phyloP scores from a whole-genome alignment of 805 yeast genomes.

The Yarrowia sp. region DNA sequence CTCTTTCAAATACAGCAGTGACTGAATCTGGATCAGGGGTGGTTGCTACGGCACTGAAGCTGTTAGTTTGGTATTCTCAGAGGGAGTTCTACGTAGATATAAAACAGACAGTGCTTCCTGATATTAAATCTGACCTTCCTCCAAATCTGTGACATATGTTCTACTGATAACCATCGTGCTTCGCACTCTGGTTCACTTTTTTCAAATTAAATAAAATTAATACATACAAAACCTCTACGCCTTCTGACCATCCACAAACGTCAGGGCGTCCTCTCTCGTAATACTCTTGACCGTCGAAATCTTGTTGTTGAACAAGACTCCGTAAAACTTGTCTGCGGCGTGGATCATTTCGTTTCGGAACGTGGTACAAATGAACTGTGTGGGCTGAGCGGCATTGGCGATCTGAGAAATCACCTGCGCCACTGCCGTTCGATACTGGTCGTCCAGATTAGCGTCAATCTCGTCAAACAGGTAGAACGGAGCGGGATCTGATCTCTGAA shows the following conservation, averaged over 20 bases:
- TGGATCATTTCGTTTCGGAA: slow-evolving; percentile 90
- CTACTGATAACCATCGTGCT: background rate
- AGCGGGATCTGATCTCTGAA: slow-evolving; percentile 94
- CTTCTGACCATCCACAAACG: slow-evolving; percentile 67
- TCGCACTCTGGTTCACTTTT: too few relatives aligned
- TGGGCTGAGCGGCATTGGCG: slow-evolving; percentile 47
- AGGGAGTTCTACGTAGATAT: too few relatives aligned
- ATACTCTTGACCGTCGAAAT: slow-evolving; percentile 77
- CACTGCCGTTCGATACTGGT: slow-evolving; percentile 85
- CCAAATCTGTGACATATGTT: too few relatives aligned
- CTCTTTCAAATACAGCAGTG: too few relatives aligned
- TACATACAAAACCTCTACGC: background rate
- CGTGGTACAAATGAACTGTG: slow-evolving; percentile 95
- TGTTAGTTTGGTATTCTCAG: too few relatives aligned
- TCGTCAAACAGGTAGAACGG: slow-evolving; percentile 96
- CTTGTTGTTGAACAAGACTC: slow-evolving; percentile 79
- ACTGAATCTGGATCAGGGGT: too few relatives aligned
- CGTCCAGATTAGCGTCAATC: slow-evolving; percentile 92
- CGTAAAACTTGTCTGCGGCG: slow-evolving; percentile 82
- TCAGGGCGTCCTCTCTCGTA: slow-evolving; percentile 66
- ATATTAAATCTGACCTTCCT: too few relatives aligned
- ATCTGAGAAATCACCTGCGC: slow-evolving; percentile 69
- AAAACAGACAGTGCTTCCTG: too few relatives aligned
- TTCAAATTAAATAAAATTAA: background rate
- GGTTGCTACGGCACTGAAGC: too few relatives aligned